A percentile compares a stretch with the other conserved stretches of the same genome.
These are phyloP conservation scores for Salix brachista DNA, from an alignment of 345 rosid species.

Conservation along the genomic window DNA sequence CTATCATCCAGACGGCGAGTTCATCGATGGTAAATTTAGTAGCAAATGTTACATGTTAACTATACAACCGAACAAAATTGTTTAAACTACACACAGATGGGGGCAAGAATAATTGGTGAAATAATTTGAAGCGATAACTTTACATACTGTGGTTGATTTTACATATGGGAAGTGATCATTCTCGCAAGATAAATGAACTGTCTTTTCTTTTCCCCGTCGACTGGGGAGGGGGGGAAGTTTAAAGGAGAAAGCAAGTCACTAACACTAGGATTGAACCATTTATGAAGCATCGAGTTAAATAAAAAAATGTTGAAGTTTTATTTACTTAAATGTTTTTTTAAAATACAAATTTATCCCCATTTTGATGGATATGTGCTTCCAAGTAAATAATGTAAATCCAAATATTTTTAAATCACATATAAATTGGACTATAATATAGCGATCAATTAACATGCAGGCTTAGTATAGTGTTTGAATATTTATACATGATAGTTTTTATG, in stretches of 20 bases:
- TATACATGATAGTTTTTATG: no score
- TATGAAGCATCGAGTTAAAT: no score
- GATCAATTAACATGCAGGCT: no score
- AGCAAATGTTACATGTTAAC: not conserved
- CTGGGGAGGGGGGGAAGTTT: constrained; percentile 44
- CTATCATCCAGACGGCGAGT: not conserved
- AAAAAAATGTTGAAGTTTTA: no score
- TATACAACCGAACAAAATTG: not conserved
- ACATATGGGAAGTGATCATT: constrained; percentile 26
- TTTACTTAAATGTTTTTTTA: no score
- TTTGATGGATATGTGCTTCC: no score
- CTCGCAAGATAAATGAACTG: constrained; percentile 78
- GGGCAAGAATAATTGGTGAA: not conserved
- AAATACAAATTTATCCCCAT: no score
- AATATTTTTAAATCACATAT: no score
- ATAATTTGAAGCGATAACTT: not conserved
- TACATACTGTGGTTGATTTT: constrained; percentile 1
- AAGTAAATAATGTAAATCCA: no score
- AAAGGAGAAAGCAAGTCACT: constrained; percentile 51
- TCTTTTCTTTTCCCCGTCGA: constrained; percentile 58
- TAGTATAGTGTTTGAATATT: no score
- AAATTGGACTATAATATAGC: no score
- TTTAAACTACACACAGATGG: no score
- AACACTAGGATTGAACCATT: constrained; percentile 24
- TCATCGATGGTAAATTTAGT: not conserved